Percentiles rank a stretch among this genome's conserved stretches.
phyloP scores from a whole-genome alignment of 2,329 filamentous ascomycete species.

The Sphaerulina musiva region DNA sequence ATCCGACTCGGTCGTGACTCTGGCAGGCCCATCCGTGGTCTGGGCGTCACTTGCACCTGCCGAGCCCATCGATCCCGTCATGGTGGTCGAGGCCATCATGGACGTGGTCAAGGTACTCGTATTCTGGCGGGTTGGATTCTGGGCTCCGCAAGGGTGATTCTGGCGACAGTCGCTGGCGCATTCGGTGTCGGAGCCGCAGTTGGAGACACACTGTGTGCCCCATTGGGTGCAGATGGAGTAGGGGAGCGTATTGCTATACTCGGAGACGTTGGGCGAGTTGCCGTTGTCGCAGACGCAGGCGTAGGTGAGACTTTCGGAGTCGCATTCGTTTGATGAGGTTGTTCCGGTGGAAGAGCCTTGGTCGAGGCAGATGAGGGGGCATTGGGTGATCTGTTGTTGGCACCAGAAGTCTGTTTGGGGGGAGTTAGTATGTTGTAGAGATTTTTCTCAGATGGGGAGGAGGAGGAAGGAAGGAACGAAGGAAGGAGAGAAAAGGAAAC shows the following conservation, averaged over 20 bases:
- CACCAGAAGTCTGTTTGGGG: slow-evolving; percentile 52
- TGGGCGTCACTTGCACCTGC: slow-evolving; percentile 35
- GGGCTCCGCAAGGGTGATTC: slow-evolving; percentile 67
- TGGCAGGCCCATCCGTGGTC: slow-evolving; percentile 28
- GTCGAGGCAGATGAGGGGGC: slow-evolving; percentile 67
- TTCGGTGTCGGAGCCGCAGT: slow-evolving; percentile 49
- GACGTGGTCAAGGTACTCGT: slow-evolving; percentile 43
- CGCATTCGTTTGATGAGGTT: slow-evolving; percentile 57
- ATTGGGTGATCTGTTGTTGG: slow-evolving; percentile 53
- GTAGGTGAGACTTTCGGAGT: slow-evolving; percentile 61
- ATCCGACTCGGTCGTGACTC: slow-evolving; percentile 29
- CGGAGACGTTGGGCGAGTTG: slow-evolving; percentile 61
- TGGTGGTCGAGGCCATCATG: not conserved
- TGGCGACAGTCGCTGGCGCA: slow-evolving; percentile 57
- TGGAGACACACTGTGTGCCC: slow-evolving; percentile 54
- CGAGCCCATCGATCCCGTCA: slow-evolving; percentile 17
- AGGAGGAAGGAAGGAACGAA: not conserved
- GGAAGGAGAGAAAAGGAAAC: too few species aligned
- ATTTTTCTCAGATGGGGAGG: not conserved
- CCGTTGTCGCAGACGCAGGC: slow-evolving; percentile 65
- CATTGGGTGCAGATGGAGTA: slow-evolving; percentile 69
- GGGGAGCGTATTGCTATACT: slow-evolving; percentile 72
- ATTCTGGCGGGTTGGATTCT: slow-evolving; percentile 56
- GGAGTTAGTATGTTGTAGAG: not conserved
- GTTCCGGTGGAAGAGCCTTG: slow-evolving; percentile 43